Base-by-base conservation (phyloP, 108 stramenopile genomes). In the Conticribra weissflogii region DNA sequence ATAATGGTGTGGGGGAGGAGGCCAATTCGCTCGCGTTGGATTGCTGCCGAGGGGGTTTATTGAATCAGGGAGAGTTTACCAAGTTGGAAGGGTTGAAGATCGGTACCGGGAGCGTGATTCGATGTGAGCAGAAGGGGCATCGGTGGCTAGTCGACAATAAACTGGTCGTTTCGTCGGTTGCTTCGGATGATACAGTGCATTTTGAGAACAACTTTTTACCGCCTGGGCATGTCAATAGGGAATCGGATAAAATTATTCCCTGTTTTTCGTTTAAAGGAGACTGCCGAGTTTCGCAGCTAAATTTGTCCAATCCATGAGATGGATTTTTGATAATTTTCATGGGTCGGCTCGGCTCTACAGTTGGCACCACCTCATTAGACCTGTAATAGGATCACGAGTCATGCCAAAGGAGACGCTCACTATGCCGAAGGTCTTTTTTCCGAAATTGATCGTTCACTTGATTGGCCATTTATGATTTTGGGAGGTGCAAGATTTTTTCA, bases 1-100 rank as follows among this genome's bases (percentile, higher is more conserved):
- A 60, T 21, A 74, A 69, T 46, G 74, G 74, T 22, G 74, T 76
- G 23, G 74, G 74, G 24, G 60, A 53, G 52, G 74, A 76, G 30
- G 36, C 47, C 25, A 62, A 70, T 41, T 34, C 55, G 7, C 16
- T 76, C n/a, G 68, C 63, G 14, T 58, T 76, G 25, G 74, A 76
- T 61, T 76, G 68, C 32, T 69, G 74, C 25, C 34, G 67, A 18
- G 68, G 68, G 3, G 72, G 72, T 3, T 21, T 73, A 14, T 34
- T 73, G 25, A 58, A 65, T 53, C 63, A 73, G 58, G 72, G 72
- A 25, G 63, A 63, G 14, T 73, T 64, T 30, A 64, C 63, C n/a
- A 73, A 73, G 28, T 52, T 76, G 27, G 73, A 68, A 15, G 68
- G 68, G 0, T 32, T 69, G 15, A 23, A 47, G n/a, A 76, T 68